phyloP scores from a whole-genome alignment of 169 alveolate genomes.

The Toxoplasma gondii region DNA sequence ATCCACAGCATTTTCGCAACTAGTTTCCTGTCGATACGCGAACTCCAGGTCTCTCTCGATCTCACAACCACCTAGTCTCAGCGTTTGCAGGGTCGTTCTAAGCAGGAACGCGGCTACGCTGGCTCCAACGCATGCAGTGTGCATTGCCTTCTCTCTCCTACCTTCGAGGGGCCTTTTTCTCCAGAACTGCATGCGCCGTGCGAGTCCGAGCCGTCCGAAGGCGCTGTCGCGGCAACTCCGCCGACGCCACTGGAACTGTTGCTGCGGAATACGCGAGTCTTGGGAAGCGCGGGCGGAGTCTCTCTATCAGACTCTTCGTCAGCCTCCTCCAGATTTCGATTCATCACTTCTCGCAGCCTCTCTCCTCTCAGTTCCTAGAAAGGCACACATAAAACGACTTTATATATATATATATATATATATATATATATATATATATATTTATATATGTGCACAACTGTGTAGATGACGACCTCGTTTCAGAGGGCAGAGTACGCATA shows the following conservation, averaged over 20 bases:
- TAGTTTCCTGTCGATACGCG: too few relatives aligned
- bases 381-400: too few relatives aligned
- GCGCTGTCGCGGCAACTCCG: background rate
- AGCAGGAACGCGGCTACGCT: too few relatives aligned
- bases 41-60: too few relatives aligned
- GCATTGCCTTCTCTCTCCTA: background rate
- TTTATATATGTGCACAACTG: too few relatives aligned
- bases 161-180: background rate
- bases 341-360: background rate
- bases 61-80: too few relatives aligned
- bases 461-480: too few relatives aligned
- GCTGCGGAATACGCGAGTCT: background rate
- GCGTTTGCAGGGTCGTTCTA: too few relatives aligned
- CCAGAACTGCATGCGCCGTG: background rate
- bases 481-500: too few relatives aligned
- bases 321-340: background rate
- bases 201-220: background rate
- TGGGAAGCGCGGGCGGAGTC: background rate
- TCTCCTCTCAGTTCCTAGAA: background rate
- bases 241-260: background rate
- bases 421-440: background rate
- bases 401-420: background rate
- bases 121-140: too few relatives aligned
- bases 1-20: too few relatives aligned
- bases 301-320: background rate